These are phyloP conservation scores for Poa annua DNA, from an alignment of 176 grass and related monocot species.

Conservation along the genomic window DNA sequence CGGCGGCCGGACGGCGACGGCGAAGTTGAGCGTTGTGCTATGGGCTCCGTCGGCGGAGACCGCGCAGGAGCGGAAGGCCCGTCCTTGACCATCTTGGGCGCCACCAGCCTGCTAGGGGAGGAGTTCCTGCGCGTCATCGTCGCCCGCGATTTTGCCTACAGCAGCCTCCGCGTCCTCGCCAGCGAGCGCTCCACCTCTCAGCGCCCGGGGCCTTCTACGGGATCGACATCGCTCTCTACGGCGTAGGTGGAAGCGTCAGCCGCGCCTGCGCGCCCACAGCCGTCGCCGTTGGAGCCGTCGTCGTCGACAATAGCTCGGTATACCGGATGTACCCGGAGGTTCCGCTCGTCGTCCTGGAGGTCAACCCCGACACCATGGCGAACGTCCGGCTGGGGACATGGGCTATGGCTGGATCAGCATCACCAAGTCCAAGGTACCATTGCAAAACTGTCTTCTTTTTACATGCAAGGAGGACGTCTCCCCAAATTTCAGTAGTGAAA, in stretches of 20 bases:
- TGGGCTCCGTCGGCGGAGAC: too few relatives aligned
- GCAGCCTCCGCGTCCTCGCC: conserved; percentile 66
- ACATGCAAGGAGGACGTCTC: not conserved
- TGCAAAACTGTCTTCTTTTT: conserved; percentile 12
- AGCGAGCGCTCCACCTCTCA: conserved; percentile 79
- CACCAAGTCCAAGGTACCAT: conserved; percentile 68
- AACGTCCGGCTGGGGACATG: conserved; percentile 70
- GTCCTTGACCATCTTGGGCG: conserved; percentile 79
- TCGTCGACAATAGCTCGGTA: conserved; percentile 91
- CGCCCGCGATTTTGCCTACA: conserved; percentile 85
- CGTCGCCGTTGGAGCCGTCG: conserved; percentile 66
- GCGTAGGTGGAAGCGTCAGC: conserved; percentile 77
- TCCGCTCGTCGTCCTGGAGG: conserved; percentile 90
- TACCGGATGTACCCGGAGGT: conserved; percentile 87
- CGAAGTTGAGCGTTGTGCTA: too few relatives aligned
- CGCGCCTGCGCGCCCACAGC: conserved; percentile 55
- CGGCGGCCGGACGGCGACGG: too few relatives aligned
- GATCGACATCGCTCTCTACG: conserved; percentile 82
- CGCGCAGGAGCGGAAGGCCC: conserved; percentile 41
- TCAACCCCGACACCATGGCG: conserved; percentile 87
- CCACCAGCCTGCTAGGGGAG: conserved; percentile 80
- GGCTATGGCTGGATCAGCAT: conserved; percentile 65
- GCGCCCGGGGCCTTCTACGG: conserved; percentile 72
- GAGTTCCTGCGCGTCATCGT: conserved; percentile 88
- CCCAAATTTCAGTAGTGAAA: not conserved